Conservation (phyloP, 192 early-diverging fungal species). For the Gaertneriomyces semiglobifer region DNA sequence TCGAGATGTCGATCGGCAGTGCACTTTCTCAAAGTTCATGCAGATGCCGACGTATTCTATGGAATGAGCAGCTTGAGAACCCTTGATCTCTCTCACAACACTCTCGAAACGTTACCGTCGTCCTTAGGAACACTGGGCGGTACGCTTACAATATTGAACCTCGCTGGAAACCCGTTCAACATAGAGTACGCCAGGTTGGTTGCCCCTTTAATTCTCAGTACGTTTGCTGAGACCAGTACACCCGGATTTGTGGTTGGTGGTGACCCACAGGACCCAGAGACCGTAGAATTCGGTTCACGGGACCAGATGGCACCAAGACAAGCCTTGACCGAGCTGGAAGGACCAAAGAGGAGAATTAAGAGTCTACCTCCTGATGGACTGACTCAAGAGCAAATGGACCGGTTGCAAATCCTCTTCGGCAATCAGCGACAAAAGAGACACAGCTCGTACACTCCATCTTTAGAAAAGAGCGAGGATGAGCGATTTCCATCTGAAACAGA, state of each 20-base stretch:
- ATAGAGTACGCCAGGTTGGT: slow-evolving; percentile 1
- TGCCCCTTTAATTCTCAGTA: slow-evolving; percentile 6
- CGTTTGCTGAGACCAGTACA: no score
- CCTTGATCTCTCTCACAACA: slow-evolving; percentile 39
- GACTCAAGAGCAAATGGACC: slow-evolving; percentile 7
- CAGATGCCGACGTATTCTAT: slow-evolving; percentile 21
- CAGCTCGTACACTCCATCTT: no score
- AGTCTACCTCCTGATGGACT: slow-evolving; percentile 20
- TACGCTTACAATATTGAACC: slow-evolving; percentile 12
- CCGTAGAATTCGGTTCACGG: no score
- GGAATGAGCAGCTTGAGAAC: slow-evolving; percentile 24
- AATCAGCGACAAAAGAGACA: not conserved
- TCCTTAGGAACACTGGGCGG: slow-evolving; percentile 41
- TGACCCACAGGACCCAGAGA: no score
- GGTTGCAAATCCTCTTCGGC: not conserved
- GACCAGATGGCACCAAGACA: no score
- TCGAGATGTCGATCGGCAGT: not conserved
- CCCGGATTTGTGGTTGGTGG: no score
- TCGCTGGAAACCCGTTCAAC: slow-evolving; percentile 31
- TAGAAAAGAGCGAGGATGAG: no score
- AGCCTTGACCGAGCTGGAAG: no score
- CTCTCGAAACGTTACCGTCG: slow-evolving; percentile 35
- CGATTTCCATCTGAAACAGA: no score
- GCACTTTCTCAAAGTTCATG: not conserved
- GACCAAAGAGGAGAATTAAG: not conserved